These are phyloP conservation scores for Penicillium goetzii DNA, from an alignment of 495 filamentous ascomycete species.

Conservation along the genomic window DNA sequence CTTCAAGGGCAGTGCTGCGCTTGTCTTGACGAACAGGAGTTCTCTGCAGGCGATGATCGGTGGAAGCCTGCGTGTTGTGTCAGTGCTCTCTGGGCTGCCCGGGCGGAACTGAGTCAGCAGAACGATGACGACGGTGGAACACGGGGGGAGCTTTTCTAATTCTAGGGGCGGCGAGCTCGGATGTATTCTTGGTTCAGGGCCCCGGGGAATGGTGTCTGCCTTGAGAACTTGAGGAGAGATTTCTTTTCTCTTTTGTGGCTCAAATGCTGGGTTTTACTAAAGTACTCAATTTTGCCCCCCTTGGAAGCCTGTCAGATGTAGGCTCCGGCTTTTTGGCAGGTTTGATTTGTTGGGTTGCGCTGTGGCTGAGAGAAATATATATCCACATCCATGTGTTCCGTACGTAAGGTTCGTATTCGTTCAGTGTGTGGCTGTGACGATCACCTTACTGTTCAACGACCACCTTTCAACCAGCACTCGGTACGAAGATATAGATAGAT, in stretches of 20 bases:
- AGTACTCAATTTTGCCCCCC: neutral
- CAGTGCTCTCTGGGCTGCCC: slow-evolving; percentile 14
- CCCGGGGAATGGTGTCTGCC: slow-evolving; percentile 17
- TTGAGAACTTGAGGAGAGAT: slow-evolving; percentile 2
- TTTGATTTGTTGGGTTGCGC: slow-evolving; percentile 10
- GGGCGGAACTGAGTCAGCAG: slow-evolving; percentile 33
- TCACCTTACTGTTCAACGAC: neutral
- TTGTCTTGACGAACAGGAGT: slow-evolving; percentile 7
- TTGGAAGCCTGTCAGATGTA: neutral
- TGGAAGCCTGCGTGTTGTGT: slow-evolving; percentile 5
- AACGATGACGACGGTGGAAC: slow-evolving; percentile 28
- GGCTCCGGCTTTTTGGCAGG: slow-evolving; percentile 12
- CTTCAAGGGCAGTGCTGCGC: neutral
- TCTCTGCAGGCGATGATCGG: slow-evolving; percentile 12
- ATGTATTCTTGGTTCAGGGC: slow-evolving; percentile 19
- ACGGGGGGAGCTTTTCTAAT: slow-evolving; percentile 13
- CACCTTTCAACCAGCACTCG: neutral
- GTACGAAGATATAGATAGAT: neutral
- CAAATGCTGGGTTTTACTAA: neutral
- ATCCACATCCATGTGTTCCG: neutral
- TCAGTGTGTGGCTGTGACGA: neutral
- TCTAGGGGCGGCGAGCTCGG: slow-evolving; percentile 6
- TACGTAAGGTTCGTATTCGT: neutral
- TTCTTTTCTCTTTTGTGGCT: neutral
- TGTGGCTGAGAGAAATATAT: slow-evolving; percentile 13